Base-by-base conservation (phyloP, 2,329 filamentous ascomycete genomes). In the Nothomitra cinnamomea region DNA sequence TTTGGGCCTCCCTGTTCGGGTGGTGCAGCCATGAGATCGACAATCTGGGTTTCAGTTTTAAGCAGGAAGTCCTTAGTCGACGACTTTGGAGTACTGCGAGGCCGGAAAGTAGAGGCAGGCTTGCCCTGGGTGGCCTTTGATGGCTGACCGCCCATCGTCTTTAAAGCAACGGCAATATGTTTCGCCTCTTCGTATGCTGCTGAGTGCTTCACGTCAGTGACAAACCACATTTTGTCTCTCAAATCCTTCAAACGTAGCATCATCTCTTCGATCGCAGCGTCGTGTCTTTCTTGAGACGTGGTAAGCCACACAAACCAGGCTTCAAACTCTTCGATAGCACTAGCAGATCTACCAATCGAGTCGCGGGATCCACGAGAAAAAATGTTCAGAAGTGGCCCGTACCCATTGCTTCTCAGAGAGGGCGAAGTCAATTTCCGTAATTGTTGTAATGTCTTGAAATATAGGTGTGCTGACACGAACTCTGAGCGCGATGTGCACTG, bases 211-310 rank as follows among this genome's bases (percentile, higher is more conserved):
- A 96, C 89, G 65, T 95, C 88, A 1, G 86, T 90, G 56, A 92
- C 85, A 65, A 94, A 98, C 92, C 92, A 98, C 86, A 96, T 95
- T 72, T 96, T 96, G 65, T 95, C 86, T 42, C 92, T 80, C 40
- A 95, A 74, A 21, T 83, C 81, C 55, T 82, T 79, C 38, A 92
- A 74, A 3, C 79, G 79, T 55, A 75, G 74, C 74, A 87, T 84
- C 78, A 87, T 85, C 3, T 79, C 74, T 41, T 87, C 83, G 36
- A 89, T 82, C 12, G 80, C 76, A 2, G 75, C 76, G 60, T 90
- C 86, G 49, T 88, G 81, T 2, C 84, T 78, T 61, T 87, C 84
- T 61, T 90, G 82, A 22, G 83, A 87, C 60, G 87, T 85, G 62
- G 87, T 87, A 19, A 94, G 74, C 78, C 84, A 88, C 12, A 89